A percentile compares a stretch with the other conserved stretches of the same genome.
Evolutionary conservation across 2,329 filamentous ascomycete species (phyloP).

Genomic region (Fulvia fulva): DNA sequence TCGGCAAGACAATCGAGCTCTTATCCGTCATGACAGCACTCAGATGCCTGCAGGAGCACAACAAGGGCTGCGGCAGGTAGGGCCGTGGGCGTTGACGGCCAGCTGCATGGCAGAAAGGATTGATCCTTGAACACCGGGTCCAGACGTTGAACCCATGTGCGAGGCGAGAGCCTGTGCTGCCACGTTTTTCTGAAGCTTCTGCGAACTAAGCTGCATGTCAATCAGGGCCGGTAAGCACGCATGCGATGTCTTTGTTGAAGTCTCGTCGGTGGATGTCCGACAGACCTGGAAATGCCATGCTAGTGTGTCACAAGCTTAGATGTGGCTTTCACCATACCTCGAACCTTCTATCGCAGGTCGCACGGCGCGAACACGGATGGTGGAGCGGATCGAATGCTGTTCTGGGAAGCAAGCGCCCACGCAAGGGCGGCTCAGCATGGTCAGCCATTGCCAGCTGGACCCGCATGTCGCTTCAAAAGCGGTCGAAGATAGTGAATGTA

Average conservation of each 20-base stretch:
- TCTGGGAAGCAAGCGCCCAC: not conserved
- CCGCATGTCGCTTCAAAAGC: not conserved
- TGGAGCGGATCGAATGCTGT: not conserved
- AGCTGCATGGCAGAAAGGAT: conserved; percentile 3
- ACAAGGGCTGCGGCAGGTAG: conserved; percentile 13
- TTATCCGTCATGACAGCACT: conserved; percentile 3
- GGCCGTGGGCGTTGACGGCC: conserved; percentile 10
- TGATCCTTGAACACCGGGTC: not conserved
- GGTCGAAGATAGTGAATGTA: not conserved
- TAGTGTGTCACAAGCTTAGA: conserved; percentile 4
- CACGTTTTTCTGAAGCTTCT: not conserved
- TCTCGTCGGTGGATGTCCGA: not conserved
- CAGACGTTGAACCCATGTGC: conserved; percentile 1
- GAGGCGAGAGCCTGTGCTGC: not conserved
- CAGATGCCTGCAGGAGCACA: conserved; percentile 8
- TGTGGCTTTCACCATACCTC: conserved; percentile 3
- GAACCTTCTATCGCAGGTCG: not conserved
- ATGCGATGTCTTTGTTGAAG: not conserved
- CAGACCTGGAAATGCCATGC: not conserved
- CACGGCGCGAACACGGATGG: not conserved
- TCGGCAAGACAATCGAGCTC: conserved; percentile 13
- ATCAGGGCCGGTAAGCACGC: not conserved
- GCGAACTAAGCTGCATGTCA: not conserved
- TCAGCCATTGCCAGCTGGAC: not conserved
- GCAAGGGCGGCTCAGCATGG: not conserved